A percentile compares a stretch with the other conserved stretches of the same genome.
These are phyloP conservation scores for Tilletia indica DNA, from an alignment of 1,284 basidiomycete genomes.

Conservation along the genomic window DNA sequence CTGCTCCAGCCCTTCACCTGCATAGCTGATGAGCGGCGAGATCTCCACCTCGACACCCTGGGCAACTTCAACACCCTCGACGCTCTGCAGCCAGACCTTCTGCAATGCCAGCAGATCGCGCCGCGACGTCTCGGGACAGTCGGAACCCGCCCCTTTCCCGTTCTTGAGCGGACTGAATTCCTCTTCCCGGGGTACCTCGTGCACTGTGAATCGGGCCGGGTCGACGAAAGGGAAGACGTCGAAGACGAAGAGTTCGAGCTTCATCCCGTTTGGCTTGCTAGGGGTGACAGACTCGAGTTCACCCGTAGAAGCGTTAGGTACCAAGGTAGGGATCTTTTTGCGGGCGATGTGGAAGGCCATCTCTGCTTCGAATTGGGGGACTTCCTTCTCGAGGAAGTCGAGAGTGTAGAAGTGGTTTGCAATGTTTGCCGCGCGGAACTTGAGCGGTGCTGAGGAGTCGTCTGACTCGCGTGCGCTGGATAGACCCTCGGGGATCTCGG, in stretches of 20 bases:
- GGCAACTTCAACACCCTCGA: slow-evolving; percentile 69
- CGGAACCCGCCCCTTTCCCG: slow-evolving; percentile 87
- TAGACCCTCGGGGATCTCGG: slow-evolving; percentile 85
- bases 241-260: slow-evolving; percentile 97
- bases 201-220: slow-evolving; percentile 68
- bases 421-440: slow-evolving; percentile 94
- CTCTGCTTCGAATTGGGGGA: slow-evolving; percentile 73
- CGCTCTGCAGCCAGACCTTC: slow-evolving; percentile 73
- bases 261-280: slow-evolving; percentile 92
- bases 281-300: slow-evolving; percentile 71
- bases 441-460: slow-evolving; percentile 62
- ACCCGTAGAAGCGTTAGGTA: slow-evolving; percentile 61
- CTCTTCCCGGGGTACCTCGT: slow-evolving; percentile 82
- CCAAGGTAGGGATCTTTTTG: slow-evolving; percentile 88
- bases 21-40: slow-evolving; percentile 82
- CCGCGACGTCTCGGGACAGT: slow-evolving; percentile 85
- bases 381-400: slow-evolving; percentile 75
- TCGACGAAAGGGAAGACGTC: slow-evolving; percentile 95
- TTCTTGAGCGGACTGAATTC: slow-evolving; percentile 99
- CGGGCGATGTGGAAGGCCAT: slow-evolving; percentile 96
- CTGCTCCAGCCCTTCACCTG: slow-evolving; percentile 81
- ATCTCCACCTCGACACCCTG: slow-evolving; percentile 81
- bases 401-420: slow-evolving; percentile 98
- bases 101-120: slow-evolving; percentile 89
- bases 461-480: slow-evolving; percentile 71